Percentiles rank a stretch among this genome's conserved stretches.
Evolutionary conservation across 164 flowering plant species (phyloP).

Genomic region (Amborella trichopoda): DNA sequence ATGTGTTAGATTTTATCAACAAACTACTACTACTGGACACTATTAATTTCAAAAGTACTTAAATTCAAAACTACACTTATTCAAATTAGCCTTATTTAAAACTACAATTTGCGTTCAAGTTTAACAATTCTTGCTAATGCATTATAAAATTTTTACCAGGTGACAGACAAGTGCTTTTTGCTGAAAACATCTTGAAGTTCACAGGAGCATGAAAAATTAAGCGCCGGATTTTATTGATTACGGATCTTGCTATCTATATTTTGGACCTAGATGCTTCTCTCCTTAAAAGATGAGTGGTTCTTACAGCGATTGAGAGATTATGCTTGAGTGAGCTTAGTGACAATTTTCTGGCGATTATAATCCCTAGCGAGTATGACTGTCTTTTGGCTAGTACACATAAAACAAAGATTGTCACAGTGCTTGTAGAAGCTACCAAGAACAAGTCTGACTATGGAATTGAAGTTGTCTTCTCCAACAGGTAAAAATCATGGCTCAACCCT

Average conservation of each 20-base stretch:
- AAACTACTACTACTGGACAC: no score
- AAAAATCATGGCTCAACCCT: no score
- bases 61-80: no score
- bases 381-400: conserved; percentile 91
- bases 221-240: conserved; percentile 54
- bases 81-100: no score
- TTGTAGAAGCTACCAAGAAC: conserved; percentile 69
- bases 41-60: no score
- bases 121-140: no score
- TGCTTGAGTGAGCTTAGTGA: conserved; percentile 85
- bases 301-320: conserved; percentile 75
- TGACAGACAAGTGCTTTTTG: conserved; percentile 75
- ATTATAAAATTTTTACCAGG: no score
- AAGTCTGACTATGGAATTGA: conserved; percentile 68
- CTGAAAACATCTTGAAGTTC: conserved; percentile 88
- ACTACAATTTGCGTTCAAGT: no score
- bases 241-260: conserved; percentile 81
- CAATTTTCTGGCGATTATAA: conserved; percentile 69
- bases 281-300: conserved; percentile 71
- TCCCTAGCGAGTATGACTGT: conserved; percentile 85
- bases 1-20: no score
- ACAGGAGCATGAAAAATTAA: conserved; percentile 93
- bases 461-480: conserved; percentile 71
- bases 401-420: conserved; percentile 70
- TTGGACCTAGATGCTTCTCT: conserved; percentile 66